Conservation (phyloP, 2,329 filamentous ascomycete genomes). For the Sporothrix schenckii region DNA sequence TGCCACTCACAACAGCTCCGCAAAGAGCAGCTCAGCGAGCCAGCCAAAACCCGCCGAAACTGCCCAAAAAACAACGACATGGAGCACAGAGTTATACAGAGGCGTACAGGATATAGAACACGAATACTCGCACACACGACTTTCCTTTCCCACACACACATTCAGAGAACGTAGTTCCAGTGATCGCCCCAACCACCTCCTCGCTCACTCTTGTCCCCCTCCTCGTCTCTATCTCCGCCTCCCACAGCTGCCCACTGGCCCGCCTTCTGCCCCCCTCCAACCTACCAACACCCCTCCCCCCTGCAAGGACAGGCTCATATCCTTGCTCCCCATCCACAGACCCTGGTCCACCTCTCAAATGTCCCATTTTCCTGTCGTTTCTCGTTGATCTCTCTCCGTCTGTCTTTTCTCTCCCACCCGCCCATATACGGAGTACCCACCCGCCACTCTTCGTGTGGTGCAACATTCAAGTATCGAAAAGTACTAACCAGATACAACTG, state of each 20-base stretch:
- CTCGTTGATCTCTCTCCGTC: background rate
- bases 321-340: slow-evolving; percentile 30
- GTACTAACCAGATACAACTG: slow-evolving; percentile 19
- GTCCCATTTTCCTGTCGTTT: background rate
- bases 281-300: slow-evolving; percentile 30
- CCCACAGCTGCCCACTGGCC: slow-evolving; percentile 28
- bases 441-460: slow-evolving; percentile 30
- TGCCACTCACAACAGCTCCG: background rate
- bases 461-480: slow-evolving; percentile 17
- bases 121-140: slow-evolving; percentile 21
- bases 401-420: slow-evolving; percentile 2
- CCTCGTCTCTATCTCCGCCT: slow-evolving; percentile 26
- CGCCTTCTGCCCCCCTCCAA: slow-evolving; percentile 29
- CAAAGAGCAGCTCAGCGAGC: slow-evolving; percentile 26
- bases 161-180: background rate
- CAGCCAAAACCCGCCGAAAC: slow-evolving; percentile 2
- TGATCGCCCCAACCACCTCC: slow-evolving; percentile 26
- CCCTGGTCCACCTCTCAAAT: slow-evolving; percentile 21
- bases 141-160: slow-evolving; percentile 3
- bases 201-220: slow-evolving; percentile 23
- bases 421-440: background rate
- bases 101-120: background rate
- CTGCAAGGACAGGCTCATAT: slow-evolving; percentile 30
- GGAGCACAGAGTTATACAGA: slow-evolving; percentile 22
- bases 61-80: background rate